Percentiles rank a stretch among this genome's conserved stretches.
Evolutionary conservation across 2,329 filamentous ascomycete genomes (phyloP).

Genomic region (Ophiostoma novo-ulmi): DNA sequence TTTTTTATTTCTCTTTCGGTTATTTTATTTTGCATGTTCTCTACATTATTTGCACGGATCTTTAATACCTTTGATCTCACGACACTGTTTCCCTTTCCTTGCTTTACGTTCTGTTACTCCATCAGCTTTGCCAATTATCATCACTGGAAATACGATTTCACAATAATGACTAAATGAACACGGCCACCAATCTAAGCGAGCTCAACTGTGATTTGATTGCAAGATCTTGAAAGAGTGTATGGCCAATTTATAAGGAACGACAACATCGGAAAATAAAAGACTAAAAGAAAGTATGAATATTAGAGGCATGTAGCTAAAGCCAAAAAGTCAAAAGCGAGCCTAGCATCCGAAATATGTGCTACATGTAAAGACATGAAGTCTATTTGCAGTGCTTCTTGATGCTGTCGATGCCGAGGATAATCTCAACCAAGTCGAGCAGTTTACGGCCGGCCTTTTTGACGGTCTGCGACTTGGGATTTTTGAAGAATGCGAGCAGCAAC

Average conservation of each 20-base stretch:
- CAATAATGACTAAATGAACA: neutral
- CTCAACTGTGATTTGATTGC: neutral
- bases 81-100: neutral
- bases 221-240: neutral
- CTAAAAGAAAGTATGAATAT: neutral
- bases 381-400: conserved; percentile 8
- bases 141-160: neutral
- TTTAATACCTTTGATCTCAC: neutral
- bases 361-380: neutral
- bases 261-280: neutral
- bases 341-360: no score
- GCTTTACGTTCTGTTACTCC: neutral
- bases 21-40: neutral
- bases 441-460: conserved; percentile 20
- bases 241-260: neutral
- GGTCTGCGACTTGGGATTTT: conserved; percentile 18
- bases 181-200: neutral
- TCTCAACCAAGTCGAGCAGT: conserved; percentile 6
- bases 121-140: neutral
- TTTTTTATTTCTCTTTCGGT: neutral
- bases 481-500: conserved; percentile 19
- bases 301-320: neutral
- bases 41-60: neutral
- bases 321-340: no score
- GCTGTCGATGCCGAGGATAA: neutral